A percentile compares a stretch with the other conserved stretches of the same genome.
Conservation (phyloP, 108 stramenopile species). For the Skeletonema costatum region DNA sequence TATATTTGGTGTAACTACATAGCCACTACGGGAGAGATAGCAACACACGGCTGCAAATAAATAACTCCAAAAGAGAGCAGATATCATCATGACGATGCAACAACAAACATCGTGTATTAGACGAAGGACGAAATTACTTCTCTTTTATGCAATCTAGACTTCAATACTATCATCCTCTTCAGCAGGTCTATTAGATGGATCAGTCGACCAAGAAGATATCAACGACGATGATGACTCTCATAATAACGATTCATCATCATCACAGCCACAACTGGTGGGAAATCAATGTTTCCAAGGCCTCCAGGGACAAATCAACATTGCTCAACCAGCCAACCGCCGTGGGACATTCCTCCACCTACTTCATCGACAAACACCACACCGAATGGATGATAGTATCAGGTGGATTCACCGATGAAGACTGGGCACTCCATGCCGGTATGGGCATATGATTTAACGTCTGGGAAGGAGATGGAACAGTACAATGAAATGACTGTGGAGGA, state of each 20-base stretch:
- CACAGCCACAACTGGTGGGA: not conserved
- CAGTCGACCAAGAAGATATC: not conserved
- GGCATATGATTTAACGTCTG: conserved; percentile 40
- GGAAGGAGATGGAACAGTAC: not conserved
- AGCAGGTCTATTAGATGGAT: not conserved
- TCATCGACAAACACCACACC: not conserved
- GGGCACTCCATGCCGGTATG: conserved; percentile 50
- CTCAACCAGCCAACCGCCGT: conserved; percentile 21
- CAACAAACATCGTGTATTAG: not conserved
- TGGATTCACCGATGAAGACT: conserved; percentile 52
- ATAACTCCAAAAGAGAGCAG: not conserved
- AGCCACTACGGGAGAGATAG: too few relatives aligned
- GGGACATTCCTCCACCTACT: conserved; percentile 23
- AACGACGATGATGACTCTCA: not conserved
- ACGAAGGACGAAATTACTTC: not conserved
- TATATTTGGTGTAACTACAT: too few relatives aligned
- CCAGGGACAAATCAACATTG: not conserved
- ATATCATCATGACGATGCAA: not conserved
- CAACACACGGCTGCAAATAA: too few relatives aligned
- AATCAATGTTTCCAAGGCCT: not conserved
- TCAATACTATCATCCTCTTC: not conserved
- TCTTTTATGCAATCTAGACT: not conserved
- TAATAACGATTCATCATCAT: not conserved
- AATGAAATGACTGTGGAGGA: not conserved
- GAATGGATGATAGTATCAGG: conserved; percentile 52